Evolutionary conservation across 176 grass and related monocot species (phyloP).

Genomic region (Microstegium vimineum): DNA sequence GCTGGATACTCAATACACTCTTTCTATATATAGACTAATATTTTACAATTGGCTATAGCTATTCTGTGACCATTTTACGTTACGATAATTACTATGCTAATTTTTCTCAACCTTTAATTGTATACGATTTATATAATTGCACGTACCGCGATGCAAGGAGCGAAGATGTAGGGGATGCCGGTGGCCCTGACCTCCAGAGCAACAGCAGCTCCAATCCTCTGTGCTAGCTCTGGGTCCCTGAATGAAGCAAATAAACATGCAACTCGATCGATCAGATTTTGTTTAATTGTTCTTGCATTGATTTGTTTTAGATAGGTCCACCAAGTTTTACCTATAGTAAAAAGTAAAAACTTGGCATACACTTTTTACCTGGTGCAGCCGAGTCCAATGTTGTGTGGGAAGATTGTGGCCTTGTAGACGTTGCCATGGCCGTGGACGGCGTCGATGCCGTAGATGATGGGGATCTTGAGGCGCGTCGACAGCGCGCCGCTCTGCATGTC

Average conservation of each 20-base stretch:
- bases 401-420: slow-evolving; percentile 71
- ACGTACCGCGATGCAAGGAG: slow-evolving; percentile 44
- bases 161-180: slow-evolving; percentile 67
- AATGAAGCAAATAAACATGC: neutral
- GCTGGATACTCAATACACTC: too few relatives aligned
- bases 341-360: too few relatives aligned
- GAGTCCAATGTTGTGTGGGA: slow-evolving; percentile 78
- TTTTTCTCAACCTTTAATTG: too few relatives aligned
- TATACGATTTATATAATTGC: too few relatives aligned
- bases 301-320: too few relatives aligned
- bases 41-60: too few relatives aligned
- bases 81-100: too few relatives aligned
- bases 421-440: slow-evolving; percentile 82
- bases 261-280: neutral
- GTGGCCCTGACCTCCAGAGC: slow-evolving; percentile 66
- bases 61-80: too few relatives aligned
- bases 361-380: slow-evolving; percentile 46
- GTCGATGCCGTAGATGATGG: slow-evolving; percentile 82
- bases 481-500: slow-evolving; percentile 39
- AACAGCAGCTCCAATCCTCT: slow-evolving; percentile 57
- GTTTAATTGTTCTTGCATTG: too few relatives aligned
- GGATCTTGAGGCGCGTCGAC: slow-evolving; percentile 67
- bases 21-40: too few relatives aligned
- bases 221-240: slow-evolving; percentile 62
- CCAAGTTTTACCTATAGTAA: too few relatives aligned